Evolutionary conservation across 129 eudicot species (phyloP).

Genomic region (Sambucus nigra): DNA sequence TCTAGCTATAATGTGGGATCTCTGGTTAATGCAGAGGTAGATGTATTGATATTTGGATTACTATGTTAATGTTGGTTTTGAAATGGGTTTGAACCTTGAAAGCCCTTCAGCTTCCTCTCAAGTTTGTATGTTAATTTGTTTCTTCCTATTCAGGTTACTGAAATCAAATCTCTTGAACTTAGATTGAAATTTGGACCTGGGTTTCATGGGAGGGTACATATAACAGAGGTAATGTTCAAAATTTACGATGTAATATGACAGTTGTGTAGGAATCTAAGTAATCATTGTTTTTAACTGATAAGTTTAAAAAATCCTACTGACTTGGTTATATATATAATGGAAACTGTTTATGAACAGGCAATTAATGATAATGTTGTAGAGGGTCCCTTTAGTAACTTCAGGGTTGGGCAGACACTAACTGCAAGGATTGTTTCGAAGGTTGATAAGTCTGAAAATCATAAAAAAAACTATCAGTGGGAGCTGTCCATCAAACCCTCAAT

Average conservation of each 20-base stretch:
- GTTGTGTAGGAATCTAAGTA: neutral
- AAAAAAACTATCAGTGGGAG: constrained; percentile 51
- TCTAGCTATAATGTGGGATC: constrained; percentile 64
- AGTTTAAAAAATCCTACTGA: neutral
- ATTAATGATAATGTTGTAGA: constrained; percentile 43
- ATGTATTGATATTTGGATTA: constrained; percentile 4
- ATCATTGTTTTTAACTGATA: neutral
- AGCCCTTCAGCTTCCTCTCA: neutral
- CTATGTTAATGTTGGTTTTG: neutral
- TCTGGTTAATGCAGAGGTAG: constrained; percentile 71
- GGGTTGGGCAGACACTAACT: constrained; percentile 70
- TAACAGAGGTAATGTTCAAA: constrained; percentile 55
- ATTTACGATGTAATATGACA: too few species aligned
- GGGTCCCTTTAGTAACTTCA: constrained; percentile 45
- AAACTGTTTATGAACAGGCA: constrained; percentile 34
- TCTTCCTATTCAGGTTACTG: constrained; percentile 51
- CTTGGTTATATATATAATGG: constrained; percentile 1
- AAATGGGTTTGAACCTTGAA: neutral
- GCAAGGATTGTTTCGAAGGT: constrained; percentile 62
- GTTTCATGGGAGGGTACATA: constrained; percentile 72
- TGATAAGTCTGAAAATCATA: constrained; percentile 28
- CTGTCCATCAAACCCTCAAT: constrained; percentile 67
- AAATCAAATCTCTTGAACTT: constrained; percentile 76
- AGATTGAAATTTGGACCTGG: constrained; percentile 72
- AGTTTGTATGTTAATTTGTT: neutral